Percentiles rank a stretch among this genome's conserved stretches.
These are phyloP conservation scores for Hemileccinum rubropunctum DNA, from an alignment of 768 basidiomycete species.

Conservation along the genomic window DNA sequence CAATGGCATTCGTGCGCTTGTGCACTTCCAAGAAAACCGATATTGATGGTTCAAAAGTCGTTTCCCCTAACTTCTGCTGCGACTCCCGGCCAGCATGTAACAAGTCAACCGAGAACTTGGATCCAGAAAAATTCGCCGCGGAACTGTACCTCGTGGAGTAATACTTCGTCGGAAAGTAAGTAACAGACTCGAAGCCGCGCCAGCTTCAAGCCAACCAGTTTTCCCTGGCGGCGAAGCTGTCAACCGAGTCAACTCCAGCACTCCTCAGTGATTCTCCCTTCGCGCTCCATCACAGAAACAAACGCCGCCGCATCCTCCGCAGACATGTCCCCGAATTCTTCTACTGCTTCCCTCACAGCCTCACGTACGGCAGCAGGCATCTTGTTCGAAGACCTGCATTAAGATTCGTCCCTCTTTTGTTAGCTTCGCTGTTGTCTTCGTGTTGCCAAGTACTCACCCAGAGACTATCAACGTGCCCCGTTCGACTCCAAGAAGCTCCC, in stretches of 20 bases:
- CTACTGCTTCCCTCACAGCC: conserved; percentile 55
- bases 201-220: too few relatives aligned
- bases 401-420: conserved; percentile 22
- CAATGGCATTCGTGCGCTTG: too few relatives aligned
- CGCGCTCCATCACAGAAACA: conserved; percentile 63
- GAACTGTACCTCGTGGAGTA: too few relatives aligned
- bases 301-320: conserved; percentile 55
- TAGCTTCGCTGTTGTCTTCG: background rate
- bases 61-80: too few relatives aligned
- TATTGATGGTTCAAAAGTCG: too few relatives aligned
- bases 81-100: too few relatives aligned
- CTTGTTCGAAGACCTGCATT: conserved; percentile 83
- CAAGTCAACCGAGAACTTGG: too few relatives aligned
- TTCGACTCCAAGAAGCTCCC: conserved; percentile 55
- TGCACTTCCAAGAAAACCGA: too few relatives aligned
- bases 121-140: too few relatives aligned
- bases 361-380: conserved; percentile 89
- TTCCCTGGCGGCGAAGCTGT: too few relatives aligned
- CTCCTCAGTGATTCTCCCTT: conserved; percentile 75
- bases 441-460: conserved; percentile 53
- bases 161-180: too few relatives aligned
- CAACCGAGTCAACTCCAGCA: conserved; percentile 63
- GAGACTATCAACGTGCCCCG: conserved; percentile 82
- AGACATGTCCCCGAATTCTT: conserved; percentile 47
- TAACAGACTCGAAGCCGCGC: too few relatives aligned